A percentile compares a stretch with the other conserved stretches of the same genome.
Conservation (phyloP, 768 basidiomycete genomes). For the Termitomyces sp. region DNA sequence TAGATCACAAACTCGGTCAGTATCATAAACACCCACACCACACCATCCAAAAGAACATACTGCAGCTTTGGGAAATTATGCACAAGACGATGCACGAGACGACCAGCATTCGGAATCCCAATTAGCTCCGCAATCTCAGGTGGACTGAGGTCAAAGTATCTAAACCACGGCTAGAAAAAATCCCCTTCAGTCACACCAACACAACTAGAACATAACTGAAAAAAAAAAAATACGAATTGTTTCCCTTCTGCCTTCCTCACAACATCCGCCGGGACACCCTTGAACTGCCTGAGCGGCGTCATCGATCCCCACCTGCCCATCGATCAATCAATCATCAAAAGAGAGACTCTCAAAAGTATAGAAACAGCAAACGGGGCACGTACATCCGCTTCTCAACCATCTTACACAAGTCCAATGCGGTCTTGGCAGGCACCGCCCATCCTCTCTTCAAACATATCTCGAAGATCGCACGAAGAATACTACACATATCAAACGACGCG, state of each 20-base stretch:
- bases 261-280: conserved; percentile 80
- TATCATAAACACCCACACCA: neutral
- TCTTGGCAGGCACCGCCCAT: conserved; percentile 94
- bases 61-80: conserved; percentile 96
- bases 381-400: conserved; percentile 89
- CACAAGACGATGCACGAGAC: conserved; percentile 86
- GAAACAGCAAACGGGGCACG: conserved; percentile 18
- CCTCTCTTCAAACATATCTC: conserved; percentile 97
- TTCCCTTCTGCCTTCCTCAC: conserved; percentile 92
- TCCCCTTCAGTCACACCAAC: neutral
- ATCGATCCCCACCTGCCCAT: conserved; percentile 87
- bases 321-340: neutral
- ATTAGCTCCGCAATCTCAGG: conserved; percentile 95
- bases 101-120: conserved; percentile 90
- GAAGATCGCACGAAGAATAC: conserved; percentile 93
- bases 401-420: conserved; percentile 91
- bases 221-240: conserved; percentile 73
- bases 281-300: conserved; percentile 96
- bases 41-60: conserved; percentile 33
- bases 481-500: conserved; percentile 19
- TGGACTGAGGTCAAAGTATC: conserved; percentile 89
- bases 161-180: conserved; percentile 35
- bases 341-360: neutral
- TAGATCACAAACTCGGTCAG: conserved; percentile 19
- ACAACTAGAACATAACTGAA: neutral